These are phyloP conservation scores for Trichoderma simmonsii DNA, from an alignment of 2,329 filamentous ascomycete species.

Conservation along the genomic window DNA sequence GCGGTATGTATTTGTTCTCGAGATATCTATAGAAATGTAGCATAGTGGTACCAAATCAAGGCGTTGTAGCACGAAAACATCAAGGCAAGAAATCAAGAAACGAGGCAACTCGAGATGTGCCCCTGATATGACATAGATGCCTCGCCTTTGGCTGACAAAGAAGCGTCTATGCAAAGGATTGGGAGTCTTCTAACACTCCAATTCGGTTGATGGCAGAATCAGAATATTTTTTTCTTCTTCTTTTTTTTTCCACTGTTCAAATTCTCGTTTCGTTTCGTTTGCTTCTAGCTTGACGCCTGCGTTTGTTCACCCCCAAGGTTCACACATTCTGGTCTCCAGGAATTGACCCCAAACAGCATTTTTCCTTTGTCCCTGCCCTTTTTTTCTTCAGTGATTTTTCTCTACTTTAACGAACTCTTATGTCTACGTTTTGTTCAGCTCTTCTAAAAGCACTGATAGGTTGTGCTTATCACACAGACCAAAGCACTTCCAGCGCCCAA, in stretches of 20 bases:
- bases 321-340: background rate
- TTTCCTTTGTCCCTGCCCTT: background rate
- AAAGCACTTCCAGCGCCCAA: background rate
- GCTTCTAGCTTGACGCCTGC: background rate
- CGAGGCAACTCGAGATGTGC: background rate
- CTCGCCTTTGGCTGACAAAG: background rate
- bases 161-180: background rate
- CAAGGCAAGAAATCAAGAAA: background rate
- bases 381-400: background rate
- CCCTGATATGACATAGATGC: background rate
- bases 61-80: background rate
- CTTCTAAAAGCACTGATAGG: background rate
- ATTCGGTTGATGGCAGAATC: background rate
- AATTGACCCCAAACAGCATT: background rate
- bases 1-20: background rate
- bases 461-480: background rate
- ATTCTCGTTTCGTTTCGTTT: slow-evolving; percentile 10
- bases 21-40: background rate
- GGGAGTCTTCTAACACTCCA: background rate
- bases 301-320: background rate
- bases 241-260: background rate
- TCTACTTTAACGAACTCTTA: background rate
- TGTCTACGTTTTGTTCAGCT: background rate
- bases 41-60: background rate
- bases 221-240: background rate